Evolutionary conservation across 2,329 filamentous ascomycete genomes (phyloP).

Genomic region (Diaporthe vaccinii): DNA sequence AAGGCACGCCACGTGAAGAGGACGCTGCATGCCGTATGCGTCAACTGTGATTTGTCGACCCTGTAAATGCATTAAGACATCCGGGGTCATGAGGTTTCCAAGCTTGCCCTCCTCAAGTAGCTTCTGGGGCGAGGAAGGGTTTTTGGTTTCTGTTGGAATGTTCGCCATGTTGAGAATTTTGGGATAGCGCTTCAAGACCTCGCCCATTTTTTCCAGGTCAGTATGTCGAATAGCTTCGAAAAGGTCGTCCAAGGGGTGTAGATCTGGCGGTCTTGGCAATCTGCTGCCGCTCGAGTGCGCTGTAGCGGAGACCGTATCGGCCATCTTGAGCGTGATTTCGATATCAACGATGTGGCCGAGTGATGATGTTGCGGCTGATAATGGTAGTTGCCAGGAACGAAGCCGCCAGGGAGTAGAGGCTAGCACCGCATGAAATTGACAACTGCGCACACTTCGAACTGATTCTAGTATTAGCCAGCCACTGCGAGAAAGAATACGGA

Average conservation of each 20-base stretch:
- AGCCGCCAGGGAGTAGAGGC: not conserved
- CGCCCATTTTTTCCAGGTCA: not conserved
- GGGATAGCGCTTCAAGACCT: not conserved
- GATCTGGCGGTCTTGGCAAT: not conserved
- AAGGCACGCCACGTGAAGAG: constrained; percentile 13
- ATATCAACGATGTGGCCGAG: not conserved
- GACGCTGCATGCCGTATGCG: not conserved
- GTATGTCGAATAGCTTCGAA: not conserved
- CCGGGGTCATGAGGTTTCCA: constrained; percentile 4
- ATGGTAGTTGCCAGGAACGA: not conserved
- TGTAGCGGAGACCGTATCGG: not conserved
- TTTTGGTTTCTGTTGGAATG: not conserved
- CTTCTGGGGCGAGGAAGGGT: not conserved
- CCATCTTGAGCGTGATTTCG: constrained; percentile 4
- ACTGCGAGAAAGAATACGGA: not conserved
- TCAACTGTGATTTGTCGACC: constrained; percentile 1
- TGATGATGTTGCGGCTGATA: constrained; percentile 2
- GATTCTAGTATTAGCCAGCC: not conserved
- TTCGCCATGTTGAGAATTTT: not conserved
- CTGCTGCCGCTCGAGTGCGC: not conserved
- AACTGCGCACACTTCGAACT: not conserved
- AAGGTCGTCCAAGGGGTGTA: not conserved
- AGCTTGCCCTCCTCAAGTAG: not conserved
- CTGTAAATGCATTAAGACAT: constrained; percentile 2
- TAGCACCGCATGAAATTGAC: not conserved